Conservation (phyloP, 2,329 filamentous ascomycete genomes). For the Fusarium sublunatum region DNA sequence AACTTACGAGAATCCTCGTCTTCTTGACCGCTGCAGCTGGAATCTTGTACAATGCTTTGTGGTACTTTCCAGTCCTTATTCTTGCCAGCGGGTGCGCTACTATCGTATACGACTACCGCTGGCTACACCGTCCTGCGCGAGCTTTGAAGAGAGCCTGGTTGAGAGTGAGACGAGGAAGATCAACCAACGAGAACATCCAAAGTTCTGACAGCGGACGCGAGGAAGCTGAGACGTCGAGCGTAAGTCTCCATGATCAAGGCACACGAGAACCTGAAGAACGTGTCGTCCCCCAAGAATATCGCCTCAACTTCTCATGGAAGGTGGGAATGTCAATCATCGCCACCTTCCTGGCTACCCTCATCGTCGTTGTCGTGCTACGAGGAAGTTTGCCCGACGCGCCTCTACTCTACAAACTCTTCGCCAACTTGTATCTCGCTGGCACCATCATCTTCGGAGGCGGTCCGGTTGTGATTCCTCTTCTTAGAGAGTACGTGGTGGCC, state of each 20-base stretch:
- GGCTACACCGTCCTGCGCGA: slow-evolving; percentile 53
- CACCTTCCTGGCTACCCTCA: slow-evolving; percentile 67
- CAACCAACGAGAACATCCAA: rapidly evolving
- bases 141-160: rapidly evolving
- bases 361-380: slow-evolving; percentile 64
- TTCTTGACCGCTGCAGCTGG: slow-evolving; percentile 73
- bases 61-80: slow-evolving; percentile 75
- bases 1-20: slow-evolving; percentile 70
- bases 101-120: slow-evolving; percentile 27
- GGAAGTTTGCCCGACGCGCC: slow-evolving; percentile 55
- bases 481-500: slow-evolving; percentile 71
- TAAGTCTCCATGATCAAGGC: neutral
- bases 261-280: slow-evolving; percentile 22
- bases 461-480: slow-evolving; percentile 72
- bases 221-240: rapidly evolving
- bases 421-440: slow-evolving; percentile 79
- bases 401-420: slow-evolving; percentile 70
- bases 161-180: rapidly evolving
- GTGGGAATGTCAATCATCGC: slow-evolving; percentile 56
- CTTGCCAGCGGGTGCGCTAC: neutral
- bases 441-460: slow-evolving; percentile 75
- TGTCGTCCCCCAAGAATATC: slow-evolving; percentile 49
- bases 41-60: slow-evolving; percentile 76
- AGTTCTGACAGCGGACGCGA: neutral
- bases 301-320: slow-evolving; percentile 59